Evolutionary conservation across 2,329 filamentous ascomycete species (phyloP), one percentile per base, ranked within the genome.

Genomic region (Colletotrichum sp.): DNA sequence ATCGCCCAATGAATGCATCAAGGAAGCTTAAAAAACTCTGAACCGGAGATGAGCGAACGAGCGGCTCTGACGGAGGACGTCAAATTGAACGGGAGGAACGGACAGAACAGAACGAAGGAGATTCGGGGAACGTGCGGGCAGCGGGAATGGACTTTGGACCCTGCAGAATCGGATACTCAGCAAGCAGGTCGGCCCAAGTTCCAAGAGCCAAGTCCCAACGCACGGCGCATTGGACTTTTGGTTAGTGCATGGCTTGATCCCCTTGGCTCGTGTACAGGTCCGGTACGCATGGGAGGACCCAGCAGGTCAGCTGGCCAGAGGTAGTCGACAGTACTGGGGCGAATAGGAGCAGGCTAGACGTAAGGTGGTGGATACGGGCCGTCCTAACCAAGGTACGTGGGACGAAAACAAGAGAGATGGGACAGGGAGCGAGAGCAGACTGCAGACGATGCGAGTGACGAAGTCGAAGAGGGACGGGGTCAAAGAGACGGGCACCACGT

Each of bases 161-260:
- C 76, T 76, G 76, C 73, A 77, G 76, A 67, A 77, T 77, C 49
- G 76, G 68, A 66, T 57, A 64, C 63, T 76, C 72, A 72, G 60
- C 66, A 71, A 72, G 60, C 66, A 71, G 75, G 66, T 59, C 52
- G 60, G 67, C 28, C 65, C 44, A 66, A 24, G 52, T 44, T 28
- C 28, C 30, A 63, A 63, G 59, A 34, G 28, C 15, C 59, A 63
- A 30, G 16, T 60, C 26, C 16, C 57, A 60, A n/a, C n/a, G 18
- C 44, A 32, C 57, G n/a, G 26, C 68, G 59, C 59, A 62, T 66
- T 72, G 52, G 62, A 52, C 36, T 32, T 60, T 59, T 24, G 30
- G 62, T 52, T 69, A 71, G 68, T 72, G 72, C 63, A 30, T 72
- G 52, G 32, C 69, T 60, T 72, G 16, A 39, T 57, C 69, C 49